These are phyloP conservation scores for Tylopilus sp. DNA, from an alignment of 768 basidiomycete genomes.

Conservation along the genomic window DNA sequence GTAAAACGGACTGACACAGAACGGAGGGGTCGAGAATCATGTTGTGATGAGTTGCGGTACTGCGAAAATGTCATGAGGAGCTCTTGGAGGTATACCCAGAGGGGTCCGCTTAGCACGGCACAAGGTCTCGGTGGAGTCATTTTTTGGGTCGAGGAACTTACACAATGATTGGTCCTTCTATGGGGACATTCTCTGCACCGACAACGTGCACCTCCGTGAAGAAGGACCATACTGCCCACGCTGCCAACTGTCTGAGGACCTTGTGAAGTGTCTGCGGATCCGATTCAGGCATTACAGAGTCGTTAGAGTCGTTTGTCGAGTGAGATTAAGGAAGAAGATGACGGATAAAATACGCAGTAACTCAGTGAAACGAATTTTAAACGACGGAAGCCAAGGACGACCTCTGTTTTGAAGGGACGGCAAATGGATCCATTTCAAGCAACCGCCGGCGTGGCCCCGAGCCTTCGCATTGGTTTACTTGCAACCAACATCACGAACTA, in stretches of 20 bases:
- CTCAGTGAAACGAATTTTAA: background rate
- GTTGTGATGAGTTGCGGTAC: slow-evolving; percentile 87
- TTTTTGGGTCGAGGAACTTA: slow-evolving; percentile 39
- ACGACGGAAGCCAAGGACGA: background rate
- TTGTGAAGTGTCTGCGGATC: slow-evolving; percentile 55
- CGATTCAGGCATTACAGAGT: slow-evolving; percentile 26
- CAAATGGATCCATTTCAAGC: slow-evolving; percentile 6
- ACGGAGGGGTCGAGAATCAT: slow-evolving; percentile 91
- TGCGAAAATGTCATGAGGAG: slow-evolving; percentile 28
- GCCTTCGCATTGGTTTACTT: background rate
- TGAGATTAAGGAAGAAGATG: slow-evolving; percentile 5
- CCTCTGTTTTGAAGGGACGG: background rate
- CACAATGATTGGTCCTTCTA: slow-evolving; percentile 89
- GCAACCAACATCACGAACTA: background rate
- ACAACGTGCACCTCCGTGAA: slow-evolving; percentile 86
- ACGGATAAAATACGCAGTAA: slow-evolving; percentile 11
- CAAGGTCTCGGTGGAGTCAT: background rate
- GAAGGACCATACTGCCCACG: slow-evolving; percentile 78
- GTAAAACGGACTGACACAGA: slow-evolving; percentile 55
- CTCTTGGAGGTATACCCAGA: background rate
- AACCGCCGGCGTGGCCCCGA: too few relatives aligned
- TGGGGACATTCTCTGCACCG: slow-evolving; percentile 85
- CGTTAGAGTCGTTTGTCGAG: background rate
- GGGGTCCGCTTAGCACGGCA: slow-evolving; percentile 2
- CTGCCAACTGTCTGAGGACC: slow-evolving; percentile 66